A percentile compares a stretch with the other conserved stretches of the same genome.
phyloP scores from a whole-genome alignment of 2,329 filamentous ascomycete genomes.

The Xylaria sp. region DNA sequence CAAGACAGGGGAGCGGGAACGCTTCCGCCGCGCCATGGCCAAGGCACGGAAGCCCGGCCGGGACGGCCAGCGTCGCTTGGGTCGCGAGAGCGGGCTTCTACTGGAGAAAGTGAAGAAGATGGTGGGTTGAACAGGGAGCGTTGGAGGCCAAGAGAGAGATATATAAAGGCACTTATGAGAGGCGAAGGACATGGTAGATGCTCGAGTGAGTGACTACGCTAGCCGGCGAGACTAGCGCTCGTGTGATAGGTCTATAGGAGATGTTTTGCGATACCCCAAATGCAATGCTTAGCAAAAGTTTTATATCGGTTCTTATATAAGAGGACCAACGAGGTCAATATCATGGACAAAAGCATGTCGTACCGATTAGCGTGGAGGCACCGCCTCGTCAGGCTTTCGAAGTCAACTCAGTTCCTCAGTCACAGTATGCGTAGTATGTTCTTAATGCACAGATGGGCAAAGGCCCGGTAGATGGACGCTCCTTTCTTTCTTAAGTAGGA shows the following conservation, averaged over 20 bases:
- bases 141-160: not conserved
- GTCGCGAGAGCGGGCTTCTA: conserved; percentile 80
- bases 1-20: conserved; percentile 71
- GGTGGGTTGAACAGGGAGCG: conserved; percentile 57
- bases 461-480: not conserved
- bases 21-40: conserved; percentile 73
- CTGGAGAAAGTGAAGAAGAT: conserved; percentile 81
- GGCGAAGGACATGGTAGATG: not conserved
- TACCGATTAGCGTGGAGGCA: not conserved
- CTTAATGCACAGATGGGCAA: not conserved
- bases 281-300: not conserved
- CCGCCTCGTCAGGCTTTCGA: not conserved
- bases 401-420: not conserved
- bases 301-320: not conserved
- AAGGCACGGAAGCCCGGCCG: conserved; percentile 76
- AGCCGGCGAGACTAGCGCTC: not conserved
- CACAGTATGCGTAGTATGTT: not conserved
- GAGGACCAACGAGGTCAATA: not conserved
- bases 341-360: not conserved
- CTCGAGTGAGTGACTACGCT: not conserved
- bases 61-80: conserved; percentile 81
- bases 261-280: conserved; percentile 26
- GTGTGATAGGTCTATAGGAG: not conserved
- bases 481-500: not conserved
- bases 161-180: not conserved